Evolutionary conservation across 495 filamentous ascomycete species (phyloP), one percentile per base, ranked within the genome.

Genomic region (Aspergillus diversus): DNA sequence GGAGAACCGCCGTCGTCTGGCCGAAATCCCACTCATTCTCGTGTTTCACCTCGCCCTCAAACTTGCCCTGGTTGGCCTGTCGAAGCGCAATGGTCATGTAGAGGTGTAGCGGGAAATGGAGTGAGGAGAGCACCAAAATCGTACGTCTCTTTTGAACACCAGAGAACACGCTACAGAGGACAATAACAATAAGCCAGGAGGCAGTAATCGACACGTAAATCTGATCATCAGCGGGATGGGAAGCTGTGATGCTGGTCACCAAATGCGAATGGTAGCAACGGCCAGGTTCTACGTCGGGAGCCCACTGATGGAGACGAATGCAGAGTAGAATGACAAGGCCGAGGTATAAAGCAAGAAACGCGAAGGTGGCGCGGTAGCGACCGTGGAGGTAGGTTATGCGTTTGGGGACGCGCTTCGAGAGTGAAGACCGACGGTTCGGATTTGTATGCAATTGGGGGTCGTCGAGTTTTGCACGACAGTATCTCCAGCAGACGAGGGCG

Each of bases 11-110:
- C 13, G 72, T 75, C 5, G 75, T 77, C 65, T 77, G 75, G 2
- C 75, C 75, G 54, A 77, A 76, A 50, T 77, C 73, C 73, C 75
- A 76, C 1, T 60, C 59, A 59, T 75, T 73, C 66, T 77, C 75
- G 21, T 63, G 54, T 27, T 66, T 69, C 13, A 8, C 21, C 21
- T 71, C 66, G 16, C 69, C 68, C 42, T 75, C 75, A 31, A 76
- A 65, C 13, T 65, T 65, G 0, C 57, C 63, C 35, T 76, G 67
- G 60, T 75, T 77, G 27, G 70, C 73, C 50, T 63, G 53, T 27
- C 73, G 72, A 33, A 77, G 57, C 16, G 56, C 68, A 58, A 76
- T 69, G 59, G 72, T 69, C 72, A 77, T 75, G 56, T 77, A 77
- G 2, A 77, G 43, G 34, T 77, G 75, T 16, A 77, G 32, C 5